Percentiles rank a stretch among this genome's conserved stretches.
These are phyloP conservation scores for Priceomyces castillae DNA, from an alignment of 805 yeast species.

Conservation along the genomic window DNA sequence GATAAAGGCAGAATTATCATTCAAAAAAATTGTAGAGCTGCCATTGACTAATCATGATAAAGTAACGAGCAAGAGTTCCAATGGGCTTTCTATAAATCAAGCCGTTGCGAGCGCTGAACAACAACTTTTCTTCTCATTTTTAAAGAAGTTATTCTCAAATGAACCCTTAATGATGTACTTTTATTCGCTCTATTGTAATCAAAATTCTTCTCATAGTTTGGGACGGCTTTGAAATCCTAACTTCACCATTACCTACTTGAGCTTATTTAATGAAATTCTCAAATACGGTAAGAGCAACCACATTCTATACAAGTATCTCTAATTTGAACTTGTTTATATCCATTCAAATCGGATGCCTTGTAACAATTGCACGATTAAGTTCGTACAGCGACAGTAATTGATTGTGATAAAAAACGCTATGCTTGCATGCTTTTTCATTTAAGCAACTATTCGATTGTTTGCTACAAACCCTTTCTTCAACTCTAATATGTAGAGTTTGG, in stretches of 20 bases:
- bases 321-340: no score
- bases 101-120: constrained; percentile 26
- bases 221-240: no score
- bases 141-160: constrained; percentile 11
- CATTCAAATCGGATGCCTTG: no score
- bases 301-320: no score
- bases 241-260: no score
- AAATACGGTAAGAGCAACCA: no score
- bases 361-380: no score
- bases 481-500: constrained; percentile 57
- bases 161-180: constrained; percentile 9
- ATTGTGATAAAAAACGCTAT: constrained; percentile 43
- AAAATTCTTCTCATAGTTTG: no score
- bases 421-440: constrained; percentile 48
- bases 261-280: no score
- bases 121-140: constrained; percentile 8
- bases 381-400: constrained; percentile 44
- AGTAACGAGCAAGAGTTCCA: constrained; percentile 31
- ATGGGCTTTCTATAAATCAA: constrained; percentile 25
- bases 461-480: constrained; percentile 34
- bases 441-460: constrained; percentile 40
- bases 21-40: constrained; percentile 4
- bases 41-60: constrained; percentile 4
- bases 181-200: no score
- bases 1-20: constrained; percentile 26